Percentiles rank a stretch among this genome's conserved stretches.
Evolutionary conservation across 2,329 filamentous ascomycete genomes (phyloP).

Genomic region (Anthostomella pinea): DNA sequence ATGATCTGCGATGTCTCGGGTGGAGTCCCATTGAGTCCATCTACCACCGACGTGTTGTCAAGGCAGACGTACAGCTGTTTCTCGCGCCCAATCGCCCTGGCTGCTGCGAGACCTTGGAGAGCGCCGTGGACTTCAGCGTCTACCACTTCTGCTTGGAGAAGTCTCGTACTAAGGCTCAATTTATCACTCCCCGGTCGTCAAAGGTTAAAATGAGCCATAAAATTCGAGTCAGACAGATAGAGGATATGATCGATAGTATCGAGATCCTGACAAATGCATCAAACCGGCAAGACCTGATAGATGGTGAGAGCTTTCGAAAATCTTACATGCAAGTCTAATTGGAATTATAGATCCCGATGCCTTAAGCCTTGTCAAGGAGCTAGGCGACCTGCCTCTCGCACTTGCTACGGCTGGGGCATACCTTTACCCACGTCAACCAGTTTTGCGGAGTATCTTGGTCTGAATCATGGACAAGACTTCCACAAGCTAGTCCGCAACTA

Average conservation of each 20-base stretch:
- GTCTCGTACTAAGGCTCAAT: constrained; percentile 40
- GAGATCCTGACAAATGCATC: not conserved
- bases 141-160: no score
- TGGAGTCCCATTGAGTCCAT: no score
- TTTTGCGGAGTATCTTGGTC: constrained; percentile 6
- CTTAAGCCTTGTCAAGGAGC: constrained; percentile 3
- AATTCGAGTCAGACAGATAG: constrained; percentile 33
- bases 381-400: constrained; percentile 12
- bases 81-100: no score
- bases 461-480: constrained; percentile 6
- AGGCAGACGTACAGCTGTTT: no score
- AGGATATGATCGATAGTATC: constrained; percentile 1
- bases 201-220: constrained; percentile 30
- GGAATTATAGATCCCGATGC: constrained; percentile 2
- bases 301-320: not conserved
- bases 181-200: constrained; percentile 38
- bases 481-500: constrained; percentile 1
- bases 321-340: not conserved
- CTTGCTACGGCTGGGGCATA: constrained; percentile 10
- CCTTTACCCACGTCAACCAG: constrained; percentile 1
- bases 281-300: not conserved
- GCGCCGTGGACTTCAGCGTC: no score
- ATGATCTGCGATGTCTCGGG: no score
- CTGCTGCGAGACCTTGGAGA: no score
- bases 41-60: no score